Base-by-base conservation (phyloP, 257 asterid genomes). In the Solanum sparsipilum region DNA sequence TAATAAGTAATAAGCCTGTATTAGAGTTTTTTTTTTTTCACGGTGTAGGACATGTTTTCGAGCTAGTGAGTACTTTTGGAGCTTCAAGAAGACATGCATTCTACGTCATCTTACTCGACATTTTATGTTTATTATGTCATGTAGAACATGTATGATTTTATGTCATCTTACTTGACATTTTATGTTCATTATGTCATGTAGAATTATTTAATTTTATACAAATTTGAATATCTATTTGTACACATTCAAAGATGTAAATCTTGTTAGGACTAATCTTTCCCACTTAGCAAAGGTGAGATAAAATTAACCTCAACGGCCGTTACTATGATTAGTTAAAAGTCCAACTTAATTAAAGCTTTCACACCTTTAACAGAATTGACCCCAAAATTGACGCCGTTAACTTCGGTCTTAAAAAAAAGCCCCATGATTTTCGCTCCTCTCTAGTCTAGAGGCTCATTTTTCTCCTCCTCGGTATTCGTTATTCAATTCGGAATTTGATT, bases 301-400 rank as follows among this genome's bases (percentile, higher is more conserved):
- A 21, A 63, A 63, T 23, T 4, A 63, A 4, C 6, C 29, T 9
- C 29, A n/a, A 23, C 31, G 71, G 7, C 31, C 2, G 31, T 63
- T 23, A 9, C 31, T 23, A 63, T 63, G 15, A 63, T 63, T 63
- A 63, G 71, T 63, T 63, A n/a, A 63, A 60, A 63, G 71, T 63
- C 32, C 71, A 65, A 65, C 13, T 41, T 41, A 7, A 44, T n/a
- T 13, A 73, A 73, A 21, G 88, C 75, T 13, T 31, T 34, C 71
- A 52, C 74, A 63, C 13, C 18, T 86, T 74, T 74, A 76, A 41
- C 63, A 20, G 25, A 78, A 78, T 78, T 41, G n/a, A 78, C 83
- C 34, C 86, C 92, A 71, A 58, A 88, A 52, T 90, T 91, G 90
- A 92, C 89, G 93, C 88, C 93, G 92, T 92, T 72, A 91, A 87